Evolutionary conservation across 306 rosid species (phyloP), one percentile per base, ranked within the genome.

Genomic region (Lathyrus oleraceus): DNA sequence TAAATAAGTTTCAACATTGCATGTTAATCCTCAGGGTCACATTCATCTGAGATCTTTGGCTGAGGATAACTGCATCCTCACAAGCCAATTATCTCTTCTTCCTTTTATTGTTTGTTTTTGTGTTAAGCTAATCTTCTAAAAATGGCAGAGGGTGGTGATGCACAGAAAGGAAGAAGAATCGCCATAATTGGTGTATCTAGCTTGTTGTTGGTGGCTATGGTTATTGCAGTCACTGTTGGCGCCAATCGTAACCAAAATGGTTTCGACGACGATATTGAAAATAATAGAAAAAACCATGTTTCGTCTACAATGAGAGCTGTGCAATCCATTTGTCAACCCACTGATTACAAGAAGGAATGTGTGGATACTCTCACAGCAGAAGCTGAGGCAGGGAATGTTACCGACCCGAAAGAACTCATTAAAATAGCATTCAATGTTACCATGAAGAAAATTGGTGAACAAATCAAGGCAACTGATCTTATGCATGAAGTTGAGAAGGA

Each of bases 401-500:
- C 76, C 0, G 76, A 72, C 6, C 76, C 69, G 3, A 72, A 72
- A 61, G 52, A 72, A 4, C 70, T 72, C 0, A 16, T 72, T 23
- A 79, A 75, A 65, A 78, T 74, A 9, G 88, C 81, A 1, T 86
- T 88, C 47, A 75, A 60, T 11, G 49, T 45, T 6, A 83, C 93
- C 52, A 67, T 79, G 20, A 65, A 60, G 13, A 15, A 43, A 8
- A 71, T 88, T 12, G 25, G 69, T 0, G 76, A 77, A 0, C 85
- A 77, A 1, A 53, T 85, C 0, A 27, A 76, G 15, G 79, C 85
- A 60, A 85, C 91, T 0, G 13, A 17, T 2, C 39, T 67, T 6
- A 16, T 87, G 28, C 60, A 45, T 0, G 61, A 81, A 14, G 13
- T 83, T 0, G 96, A 88, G 86, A 83, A 82, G 58, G 96, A 93